Conservation (phyloP, 257 asterid genomes). For the Scutellaria galericulata region DNA sequence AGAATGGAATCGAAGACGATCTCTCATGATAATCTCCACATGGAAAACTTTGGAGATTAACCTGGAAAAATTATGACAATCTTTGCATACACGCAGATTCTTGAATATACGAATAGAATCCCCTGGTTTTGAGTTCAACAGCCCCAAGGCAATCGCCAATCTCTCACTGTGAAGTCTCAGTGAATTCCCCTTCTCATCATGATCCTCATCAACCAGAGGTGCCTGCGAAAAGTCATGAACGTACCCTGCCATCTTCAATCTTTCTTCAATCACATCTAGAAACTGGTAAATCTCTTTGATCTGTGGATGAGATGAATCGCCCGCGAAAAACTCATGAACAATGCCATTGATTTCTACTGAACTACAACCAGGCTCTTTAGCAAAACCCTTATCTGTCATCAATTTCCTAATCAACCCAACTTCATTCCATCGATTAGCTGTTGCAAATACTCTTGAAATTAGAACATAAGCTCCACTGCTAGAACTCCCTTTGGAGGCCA, state of each 20-base stretch:
- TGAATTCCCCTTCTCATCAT: conserved; percentile 50
- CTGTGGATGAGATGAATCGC: conserved; percentile 69
- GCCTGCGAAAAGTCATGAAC: conserved; percentile 58
- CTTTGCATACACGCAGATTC: conserved; percentile 65
- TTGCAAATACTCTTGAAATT: conserved; percentile 69
- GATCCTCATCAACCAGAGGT: conserved; percentile 56
- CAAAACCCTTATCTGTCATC: conserved; percentile 67
- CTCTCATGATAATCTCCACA: conserved; percentile 73
- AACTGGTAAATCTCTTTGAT: conserved; percentile 51
- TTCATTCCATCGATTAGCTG: conserved; percentile 74
- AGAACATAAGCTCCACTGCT: conserved; percentile 72
- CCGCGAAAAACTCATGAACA: conserved; percentile 74
- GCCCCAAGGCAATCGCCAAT: conserved; percentile 69
- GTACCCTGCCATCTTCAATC: conserved; percentile 52
- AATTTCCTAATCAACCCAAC: conserved; percentile 71
- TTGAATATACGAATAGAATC: conserved; percentile 67
- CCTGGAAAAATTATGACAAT: conserved; percentile 66
- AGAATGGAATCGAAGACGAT: conserved; percentile 76
- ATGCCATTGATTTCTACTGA: conserved; percentile 63
- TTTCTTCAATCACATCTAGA: conserved; percentile 56
- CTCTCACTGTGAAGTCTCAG: conserved; percentile 77
- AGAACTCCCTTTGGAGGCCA: conserved; percentile 41
- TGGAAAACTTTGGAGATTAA: conserved; percentile 47
- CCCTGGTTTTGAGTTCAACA: conserved; percentile 57
- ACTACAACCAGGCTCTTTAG: conserved; percentile 81